Evolutionary conservation across 306 rosid genomes (phyloP).

Genomic region (Phaseolus lunatus): DNA sequence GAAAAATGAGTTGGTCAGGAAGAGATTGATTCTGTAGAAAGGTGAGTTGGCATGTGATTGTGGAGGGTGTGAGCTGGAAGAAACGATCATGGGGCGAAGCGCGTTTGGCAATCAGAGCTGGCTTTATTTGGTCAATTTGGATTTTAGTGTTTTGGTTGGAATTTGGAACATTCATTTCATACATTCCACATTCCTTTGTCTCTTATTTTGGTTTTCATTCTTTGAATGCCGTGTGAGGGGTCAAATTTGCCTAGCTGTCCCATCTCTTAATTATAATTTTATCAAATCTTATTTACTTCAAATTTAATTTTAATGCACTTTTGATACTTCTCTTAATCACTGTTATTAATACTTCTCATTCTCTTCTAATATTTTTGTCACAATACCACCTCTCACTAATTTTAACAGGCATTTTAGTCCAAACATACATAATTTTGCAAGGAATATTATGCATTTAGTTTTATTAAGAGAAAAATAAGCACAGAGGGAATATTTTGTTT

Average conservation of each 20-base stretch:
- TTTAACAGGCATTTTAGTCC: too few relatives aligned
- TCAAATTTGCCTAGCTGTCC: background rate
- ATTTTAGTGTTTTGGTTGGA: background rate
- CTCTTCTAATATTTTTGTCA: too few relatives aligned
- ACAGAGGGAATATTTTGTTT: too few relatives aligned
- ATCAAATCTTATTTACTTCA: too few relatives aligned
- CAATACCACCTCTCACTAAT: too few relatives aligned
- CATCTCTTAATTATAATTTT: background rate
- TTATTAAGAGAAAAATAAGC: too few relatives aligned
- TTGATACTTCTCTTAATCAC: too few relatives aligned
- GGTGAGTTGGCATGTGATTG: too few relatives aligned
- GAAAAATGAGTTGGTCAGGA: background rate
- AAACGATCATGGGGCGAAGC: constrained; percentile 11
- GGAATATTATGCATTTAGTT: too few relatives aligned
- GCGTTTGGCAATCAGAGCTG: background rate
- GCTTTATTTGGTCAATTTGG: background rate
- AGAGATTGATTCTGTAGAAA: background rate
- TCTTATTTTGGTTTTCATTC: background rate
- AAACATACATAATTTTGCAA: too few relatives aligned
- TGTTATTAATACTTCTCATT: too few relatives aligned
- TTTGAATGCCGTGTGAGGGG: background rate
- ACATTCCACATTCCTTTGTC: background rate
- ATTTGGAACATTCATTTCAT: background rate
- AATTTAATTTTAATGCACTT: too few relatives aligned
- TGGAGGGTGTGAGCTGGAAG: background rate